These are phyloP conservation scores for Pistacia atlantica DNA, from an alignment of 345 rosid genomes.

Conservation along the genomic window DNA sequence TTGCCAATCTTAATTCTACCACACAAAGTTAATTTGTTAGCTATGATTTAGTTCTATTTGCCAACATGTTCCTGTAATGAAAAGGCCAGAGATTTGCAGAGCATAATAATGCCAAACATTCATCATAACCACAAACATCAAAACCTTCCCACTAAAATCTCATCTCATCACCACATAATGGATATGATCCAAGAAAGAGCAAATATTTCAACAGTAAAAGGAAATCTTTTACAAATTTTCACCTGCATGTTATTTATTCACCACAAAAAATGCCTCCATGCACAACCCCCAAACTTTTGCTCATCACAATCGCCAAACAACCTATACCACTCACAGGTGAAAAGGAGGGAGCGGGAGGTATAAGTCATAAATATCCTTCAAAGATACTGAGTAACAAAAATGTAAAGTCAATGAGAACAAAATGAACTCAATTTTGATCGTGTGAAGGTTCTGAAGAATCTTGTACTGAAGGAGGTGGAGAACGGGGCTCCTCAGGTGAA, in stretches of 20 bases:
- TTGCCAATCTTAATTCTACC: no score
- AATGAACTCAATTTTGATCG: slow-evolving; percentile 26
- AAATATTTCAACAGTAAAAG: slow-evolving; percentile 2
- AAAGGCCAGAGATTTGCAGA: not conserved
- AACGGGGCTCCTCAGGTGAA: slow-evolving; percentile 28
- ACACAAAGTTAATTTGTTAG: no score
- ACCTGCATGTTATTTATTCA: slow-evolving; percentile 47
- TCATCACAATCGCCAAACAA: slow-evolving; percentile 25
- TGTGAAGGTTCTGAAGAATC: slow-evolving; percentile 38
- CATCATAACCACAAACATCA: not conserved
- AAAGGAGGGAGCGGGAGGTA: slow-evolving; percentile 36
- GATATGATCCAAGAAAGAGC: not conserved
- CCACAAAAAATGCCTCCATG: slow-evolving; percentile 38
- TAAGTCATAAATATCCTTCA: slow-evolving; percentile 29
- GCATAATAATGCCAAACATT: not conserved
- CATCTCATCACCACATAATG: not conserved
- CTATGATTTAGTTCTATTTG: no score
- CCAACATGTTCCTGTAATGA: not conserved
- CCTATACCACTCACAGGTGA: slow-evolving; percentile 46
- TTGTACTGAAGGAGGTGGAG: slow-evolving; percentile 38
- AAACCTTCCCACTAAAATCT: not conserved
- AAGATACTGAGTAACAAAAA: slow-evolving; percentile 23
- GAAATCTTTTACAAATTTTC: slow-evolving; percentile 29
- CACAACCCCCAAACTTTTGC: slow-evolving; percentile 19
- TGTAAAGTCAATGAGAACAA: not conserved